These are phyloP conservation scores for Amoebophrya sp. DNA, from an alignment of 169 alveolate species.

Conservation along the genomic window DNA sequence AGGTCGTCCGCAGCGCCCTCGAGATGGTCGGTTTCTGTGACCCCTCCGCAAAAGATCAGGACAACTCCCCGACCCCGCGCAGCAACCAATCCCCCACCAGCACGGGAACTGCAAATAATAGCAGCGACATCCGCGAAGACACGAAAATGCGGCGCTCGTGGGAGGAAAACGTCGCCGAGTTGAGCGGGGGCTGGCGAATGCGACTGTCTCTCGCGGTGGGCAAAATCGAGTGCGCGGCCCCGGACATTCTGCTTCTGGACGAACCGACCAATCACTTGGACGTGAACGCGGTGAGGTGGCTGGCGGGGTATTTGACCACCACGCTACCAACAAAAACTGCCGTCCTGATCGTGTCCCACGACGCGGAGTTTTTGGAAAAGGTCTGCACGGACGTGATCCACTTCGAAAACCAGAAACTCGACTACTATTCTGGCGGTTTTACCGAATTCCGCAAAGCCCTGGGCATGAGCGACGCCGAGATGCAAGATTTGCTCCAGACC, in stretches of 20 bases:
- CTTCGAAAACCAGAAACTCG: conserved; percentile 27
- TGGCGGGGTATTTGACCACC: neutral
- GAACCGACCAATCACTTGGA: conserved; percentile 91
- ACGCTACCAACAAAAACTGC: neutral
- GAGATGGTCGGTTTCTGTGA: neutral
- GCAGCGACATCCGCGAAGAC: neutral
- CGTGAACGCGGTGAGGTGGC: conserved; percentile 76
- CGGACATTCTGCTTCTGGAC: conserved; percentile 80
- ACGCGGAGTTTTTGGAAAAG: conserved; percentile 31
- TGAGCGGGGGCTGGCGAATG: conserved; percentile 85
- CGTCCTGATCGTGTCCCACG: conserved; percentile 31
- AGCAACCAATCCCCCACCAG: too few relatives aligned
- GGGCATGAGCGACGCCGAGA: neutral
- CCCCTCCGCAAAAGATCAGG: neutral
- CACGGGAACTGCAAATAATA: too few relatives aligned
- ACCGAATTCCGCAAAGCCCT: neutral
- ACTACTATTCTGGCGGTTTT: conserved; percentile 25
- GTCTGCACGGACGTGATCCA: conserved; percentile 38
- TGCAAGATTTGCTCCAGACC: neutral
- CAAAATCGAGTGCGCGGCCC: conserved; percentile 73
- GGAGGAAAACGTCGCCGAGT: conserved; percentile 71
- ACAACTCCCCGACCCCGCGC: too few relatives aligned
- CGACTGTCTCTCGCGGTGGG: conserved; percentile 77
- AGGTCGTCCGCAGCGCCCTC: neutral
- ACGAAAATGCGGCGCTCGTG: neutral